phyloP scores from a whole-genome alignment of 768 basidiomycete genomes.

The Agaricus blazei region DNA sequence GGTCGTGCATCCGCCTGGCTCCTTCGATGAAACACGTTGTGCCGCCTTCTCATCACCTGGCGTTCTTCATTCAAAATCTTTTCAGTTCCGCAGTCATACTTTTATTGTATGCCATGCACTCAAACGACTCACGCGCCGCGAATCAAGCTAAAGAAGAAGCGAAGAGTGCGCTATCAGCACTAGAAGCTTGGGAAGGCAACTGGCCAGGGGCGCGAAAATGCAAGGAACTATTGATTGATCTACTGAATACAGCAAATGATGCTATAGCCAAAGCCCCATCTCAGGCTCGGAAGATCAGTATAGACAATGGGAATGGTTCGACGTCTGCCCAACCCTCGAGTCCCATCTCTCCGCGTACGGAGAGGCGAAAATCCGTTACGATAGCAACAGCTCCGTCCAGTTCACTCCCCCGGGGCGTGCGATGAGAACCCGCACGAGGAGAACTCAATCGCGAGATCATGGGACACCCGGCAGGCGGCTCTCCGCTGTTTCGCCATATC shows the following conservation, averaged over 20 bases:
- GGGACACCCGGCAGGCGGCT: slow-evolving; percentile 45
- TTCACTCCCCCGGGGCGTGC: slow-evolving; percentile 32
- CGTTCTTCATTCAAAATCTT: slow-evolving; percentile 85
- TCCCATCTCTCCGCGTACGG: slow-evolving; percentile 29
- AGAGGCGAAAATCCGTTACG: slow-evolving; percentile 54
- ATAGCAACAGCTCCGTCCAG: slow-evolving; percentile 37
- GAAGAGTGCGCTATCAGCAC: slow-evolving; percentile 59
- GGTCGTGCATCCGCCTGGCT: slow-evolving; percentile 80
- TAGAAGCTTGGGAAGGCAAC: slow-evolving; percentile 78
- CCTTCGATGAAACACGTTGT: slow-evolving; percentile 82
- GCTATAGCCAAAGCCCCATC: slow-evolving; percentile 44
- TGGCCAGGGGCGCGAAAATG: slow-evolving; percentile 90
- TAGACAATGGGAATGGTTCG: slow-evolving; percentile 20
- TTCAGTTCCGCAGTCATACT: slow-evolving; percentile 88
- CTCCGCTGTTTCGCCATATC: slow-evolving; percentile 58
- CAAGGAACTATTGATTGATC: slow-evolving; percentile 71
- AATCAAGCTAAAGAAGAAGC: slow-evolving; percentile 79
- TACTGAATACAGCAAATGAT: slow-evolving; percentile 64
- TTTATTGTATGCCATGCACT: slow-evolving; percentile 82
- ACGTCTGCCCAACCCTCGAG: slow-evolving; percentile 17
- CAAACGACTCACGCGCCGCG: slow-evolving; percentile 59
- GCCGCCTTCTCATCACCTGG: slow-evolving; percentile 80
- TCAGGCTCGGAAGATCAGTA: slow-evolving; percentile 12
- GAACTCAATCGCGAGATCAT: slow-evolving; percentile 58
- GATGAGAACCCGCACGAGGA: slow-evolving; percentile 46